phyloP scores from a whole-genome alignment of 1,284 basidiomycete genomes.

The Mycosarcoma mackinlayi region DNA sequence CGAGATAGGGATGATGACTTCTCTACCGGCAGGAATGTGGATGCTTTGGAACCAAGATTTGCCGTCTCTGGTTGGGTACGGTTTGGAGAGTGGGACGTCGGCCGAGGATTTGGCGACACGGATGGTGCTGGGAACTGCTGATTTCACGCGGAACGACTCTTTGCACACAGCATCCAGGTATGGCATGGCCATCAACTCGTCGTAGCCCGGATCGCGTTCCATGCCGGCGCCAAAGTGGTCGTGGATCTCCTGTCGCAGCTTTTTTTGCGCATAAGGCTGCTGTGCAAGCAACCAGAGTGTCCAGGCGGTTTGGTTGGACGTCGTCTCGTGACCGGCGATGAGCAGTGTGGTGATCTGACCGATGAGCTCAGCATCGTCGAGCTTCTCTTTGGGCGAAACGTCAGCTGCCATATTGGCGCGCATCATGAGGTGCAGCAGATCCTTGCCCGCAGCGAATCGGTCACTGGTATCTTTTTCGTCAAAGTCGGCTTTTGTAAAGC shows the following conservation, averaged over 20 bases:
- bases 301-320: slow-evolving; percentile 62
- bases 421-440: slow-evolving; percentile 62
- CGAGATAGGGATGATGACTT: slow-evolving; percentile 56
- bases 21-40: slow-evolving; percentile 46
- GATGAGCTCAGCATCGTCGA: slow-evolving; percentile 58
- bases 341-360: slow-evolving; percentile 63
- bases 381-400: slow-evolving; percentile 38
- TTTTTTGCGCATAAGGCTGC: slow-evolving; percentile 39
- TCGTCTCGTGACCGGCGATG: slow-evolving; percentile 66
- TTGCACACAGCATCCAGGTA: slow-evolving; percentile 61
- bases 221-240: slow-evolving; percentile 38
- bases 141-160: slow-evolving; percentile 52
- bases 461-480: slow-evolving; percentile 35
- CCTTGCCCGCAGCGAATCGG: slow-evolving; percentile 38
- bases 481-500: slow-evolving; percentile 51
- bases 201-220: slow-evolving; percentile 48
- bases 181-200: slow-evolving; percentile 52
- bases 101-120: slow-evolving; percentile 41
- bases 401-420: slow-evolving; percentile 63
- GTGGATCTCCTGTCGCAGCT: slow-evolving; percentile 58
- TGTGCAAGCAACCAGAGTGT: slow-evolving; percentile 52
- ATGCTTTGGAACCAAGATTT: slow-evolving; percentile 47
- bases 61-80: slow-evolving; percentile 48
- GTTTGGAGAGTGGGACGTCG: slow-evolving; percentile 54
- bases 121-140: slow-evolving; percentile 54